Evolutionary conservation across 306 rosid species (phyloP).

Genomic region (Oemleria cerasiformis): DNA sequence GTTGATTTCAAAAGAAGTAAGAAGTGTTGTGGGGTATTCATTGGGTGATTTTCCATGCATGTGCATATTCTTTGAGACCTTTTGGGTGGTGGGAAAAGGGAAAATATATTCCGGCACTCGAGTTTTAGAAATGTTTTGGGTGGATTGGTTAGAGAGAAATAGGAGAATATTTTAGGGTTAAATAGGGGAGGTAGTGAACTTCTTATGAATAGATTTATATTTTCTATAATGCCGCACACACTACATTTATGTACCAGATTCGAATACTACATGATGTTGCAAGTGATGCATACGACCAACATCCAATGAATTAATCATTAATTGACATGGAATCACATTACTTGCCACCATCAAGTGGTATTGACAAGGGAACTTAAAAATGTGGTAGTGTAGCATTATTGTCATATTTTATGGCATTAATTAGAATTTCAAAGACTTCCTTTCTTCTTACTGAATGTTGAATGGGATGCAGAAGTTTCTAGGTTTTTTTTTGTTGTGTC

Average conservation of each 20-base stretch:
- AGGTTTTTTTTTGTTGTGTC: neutral
- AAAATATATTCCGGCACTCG: neutral
- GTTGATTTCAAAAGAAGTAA: slow-evolving; percentile 1
- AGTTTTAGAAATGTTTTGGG: neutral
- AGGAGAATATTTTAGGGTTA: neutral
- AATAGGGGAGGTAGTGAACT: neutral
- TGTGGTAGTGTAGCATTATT: no score
- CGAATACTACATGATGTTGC: no score
- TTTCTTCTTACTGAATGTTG: neutral
- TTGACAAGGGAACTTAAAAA: no score
- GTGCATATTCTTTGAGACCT: neutral
- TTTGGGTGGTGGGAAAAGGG: neutral
- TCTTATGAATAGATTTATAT: neutral
- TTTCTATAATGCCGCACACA: no score
- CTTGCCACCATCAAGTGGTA: no score
- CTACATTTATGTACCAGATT: no score
- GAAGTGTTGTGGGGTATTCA: neutral
- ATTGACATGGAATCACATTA: no score
- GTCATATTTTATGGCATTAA: neutral
- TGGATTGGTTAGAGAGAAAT: neutral
- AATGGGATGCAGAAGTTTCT: neutral
- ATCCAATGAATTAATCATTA: no score
- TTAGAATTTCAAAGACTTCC: neutral
- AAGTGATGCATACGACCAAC: no score
- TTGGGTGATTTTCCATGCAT: neutral